phyloP scores from a whole-genome alignment of 106 monocot species.

The Dactylorhiza incarnata region DNA sequence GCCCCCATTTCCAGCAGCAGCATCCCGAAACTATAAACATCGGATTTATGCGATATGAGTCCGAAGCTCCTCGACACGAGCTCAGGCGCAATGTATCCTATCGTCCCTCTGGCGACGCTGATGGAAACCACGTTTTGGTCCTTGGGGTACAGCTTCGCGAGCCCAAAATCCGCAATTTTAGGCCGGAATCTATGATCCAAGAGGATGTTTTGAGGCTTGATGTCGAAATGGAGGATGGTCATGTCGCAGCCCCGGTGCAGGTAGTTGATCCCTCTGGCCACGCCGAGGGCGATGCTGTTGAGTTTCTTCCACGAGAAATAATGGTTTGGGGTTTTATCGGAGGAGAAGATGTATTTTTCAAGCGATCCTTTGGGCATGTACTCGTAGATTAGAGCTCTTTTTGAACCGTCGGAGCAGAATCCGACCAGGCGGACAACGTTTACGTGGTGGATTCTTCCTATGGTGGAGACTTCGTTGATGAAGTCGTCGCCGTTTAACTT shows the following conservation, averaged over 20 bases:
- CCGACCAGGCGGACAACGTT: too few species aligned
- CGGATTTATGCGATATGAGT: constrained; percentile 6
- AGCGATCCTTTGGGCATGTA: constrained; percentile 10
- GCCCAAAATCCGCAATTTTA: too few species aligned
- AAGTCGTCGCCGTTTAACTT: too few species aligned
- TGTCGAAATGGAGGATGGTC: constrained; percentile 19
- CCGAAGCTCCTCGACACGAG: constrained; percentile 17
- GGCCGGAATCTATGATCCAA: too few species aligned
- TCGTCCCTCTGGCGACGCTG: too few species aligned
- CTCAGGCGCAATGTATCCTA: constrained; percentile 9
- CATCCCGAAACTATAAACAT: constrained; percentile 23
- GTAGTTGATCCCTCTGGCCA: constrained; percentile 20
- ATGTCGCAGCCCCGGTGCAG: constrained; percentile 19
- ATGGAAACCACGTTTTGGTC: too few species aligned
- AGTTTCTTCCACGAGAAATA: constrained; percentile 11
- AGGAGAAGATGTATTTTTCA: constrained; percentile 29
- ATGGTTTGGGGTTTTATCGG: not conserved
- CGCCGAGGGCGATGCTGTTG: constrained; percentile 5
- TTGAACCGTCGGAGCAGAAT: too few species aligned
- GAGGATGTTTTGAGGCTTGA: too few species aligned
- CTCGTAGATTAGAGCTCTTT: too few species aligned
- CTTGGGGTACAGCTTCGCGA: too few species aligned
- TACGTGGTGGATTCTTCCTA: too few species aligned
- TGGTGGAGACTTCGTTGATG: too few species aligned
- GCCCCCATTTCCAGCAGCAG: constrained; percentile 13